Evolutionary conservation across 1,139 yeast species (phyloP).

Genomic region (Yamadazyma trypodendri): DNA sequence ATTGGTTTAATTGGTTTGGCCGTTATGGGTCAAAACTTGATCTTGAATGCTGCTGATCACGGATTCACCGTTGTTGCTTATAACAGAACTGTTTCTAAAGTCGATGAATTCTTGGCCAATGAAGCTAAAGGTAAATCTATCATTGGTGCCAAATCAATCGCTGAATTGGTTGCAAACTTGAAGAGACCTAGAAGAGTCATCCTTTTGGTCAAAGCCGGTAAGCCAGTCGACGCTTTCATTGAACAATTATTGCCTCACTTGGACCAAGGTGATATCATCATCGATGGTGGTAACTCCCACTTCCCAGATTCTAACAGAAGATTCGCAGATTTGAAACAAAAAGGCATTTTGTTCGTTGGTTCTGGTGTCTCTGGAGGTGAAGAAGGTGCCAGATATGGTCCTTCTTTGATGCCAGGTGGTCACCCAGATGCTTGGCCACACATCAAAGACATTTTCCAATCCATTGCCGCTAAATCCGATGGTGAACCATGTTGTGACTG

Average conservation of each 20-base stretch:
- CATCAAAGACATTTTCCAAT: constrained; percentile 94
- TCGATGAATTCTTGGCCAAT: constrained; percentile 86
- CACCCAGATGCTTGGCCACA: constrained; percentile 98
- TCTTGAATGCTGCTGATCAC: constrained; percentile 97
- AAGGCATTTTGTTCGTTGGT: constrained; percentile 93
- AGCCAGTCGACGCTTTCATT: constrained; percentile 90
- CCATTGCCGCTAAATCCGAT: constrained; percentile 92
- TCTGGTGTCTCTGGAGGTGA: constrained; percentile 99
- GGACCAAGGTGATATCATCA: constrained; percentile 97
- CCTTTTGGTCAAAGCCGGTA: constrained; percentile 94
- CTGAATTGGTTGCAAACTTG: constrained; percentile 83
- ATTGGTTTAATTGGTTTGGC: constrained; percentile 99
- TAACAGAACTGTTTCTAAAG: constrained; percentile 97
- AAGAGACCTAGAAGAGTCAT: constrained; percentile 97
- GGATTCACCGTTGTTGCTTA: constrained; percentile 96
- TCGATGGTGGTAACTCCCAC: constrained; percentile 99
- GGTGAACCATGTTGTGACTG: constrained; percentile 99
- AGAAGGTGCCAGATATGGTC: constrained; percentile 99
- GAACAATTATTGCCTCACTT: constrained; percentile 83
- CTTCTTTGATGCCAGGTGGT: constrained; percentile 99
- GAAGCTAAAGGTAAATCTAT: constrained; percentile 97
- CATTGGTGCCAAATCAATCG: constrained; percentile 91
- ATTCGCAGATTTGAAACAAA: constrained; percentile 78
- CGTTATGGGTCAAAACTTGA: constrained; percentile 99
- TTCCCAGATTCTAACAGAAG: constrained; percentile 99